A percentile compares a stretch with the other conserved stretches of the same genome.
These are phyloP conservation scores for Epichloe uncinata DNA, from an alignment of 2,329 filamentous ascomycete species.

Conservation along the genomic window DNA sequence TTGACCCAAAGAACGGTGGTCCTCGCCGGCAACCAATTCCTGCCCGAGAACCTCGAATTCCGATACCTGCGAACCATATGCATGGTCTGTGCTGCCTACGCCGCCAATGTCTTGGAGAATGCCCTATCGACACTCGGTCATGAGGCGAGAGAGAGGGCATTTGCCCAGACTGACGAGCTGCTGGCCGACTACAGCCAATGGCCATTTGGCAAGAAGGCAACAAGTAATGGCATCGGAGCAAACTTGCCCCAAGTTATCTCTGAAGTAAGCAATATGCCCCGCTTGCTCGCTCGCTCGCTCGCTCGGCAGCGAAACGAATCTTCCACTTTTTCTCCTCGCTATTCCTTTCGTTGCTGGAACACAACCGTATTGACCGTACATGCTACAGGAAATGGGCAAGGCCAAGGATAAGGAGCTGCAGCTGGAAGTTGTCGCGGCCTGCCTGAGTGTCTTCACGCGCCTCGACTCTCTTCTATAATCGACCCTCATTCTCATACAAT, in stretches of 20 bases:
- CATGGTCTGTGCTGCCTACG: slow-evolving; percentile 97
- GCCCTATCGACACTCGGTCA: slow-evolving; percentile 89
- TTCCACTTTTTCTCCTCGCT: neutral
- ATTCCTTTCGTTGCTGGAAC: neutral
- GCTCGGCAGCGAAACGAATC: neutral
- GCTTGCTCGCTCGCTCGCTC: no score
- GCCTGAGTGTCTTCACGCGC: slow-evolving; percentile 91
- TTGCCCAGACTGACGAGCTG: slow-evolving; percentile 92
- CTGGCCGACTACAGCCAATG: slow-evolving; percentile 94
- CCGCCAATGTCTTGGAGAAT: slow-evolving; percentile 95
- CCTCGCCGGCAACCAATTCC: slow-evolving; percentile 70
- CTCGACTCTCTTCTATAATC: slow-evolving; percentile 83
- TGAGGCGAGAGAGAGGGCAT: slow-evolving; percentile 85
- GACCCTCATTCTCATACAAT: neutral
- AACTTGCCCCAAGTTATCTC: slow-evolving; percentile 79
- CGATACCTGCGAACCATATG: slow-evolving; percentile 81
- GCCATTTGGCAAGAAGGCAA: slow-evolving; percentile 81
- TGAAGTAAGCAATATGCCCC: slow-evolving; percentile 37
- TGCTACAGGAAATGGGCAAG: slow-evolving; percentile 56
- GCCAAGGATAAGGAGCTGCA: slow-evolving; percentile 91
- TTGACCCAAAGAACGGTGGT: slow-evolving; percentile 91
- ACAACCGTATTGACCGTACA: slow-evolving; percentile 9
- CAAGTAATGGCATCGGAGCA: slow-evolving; percentile 70
- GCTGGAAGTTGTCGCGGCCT: slow-evolving; percentile 92
- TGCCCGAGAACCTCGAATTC: slow-evolving; percentile 90